Percentiles rank a stretch among this genome's conserved stretches.
These are phyloP conservation scores for Pythium biforme DNA, from an alignment of 352 stramenopile genomes.

Conservation along the genomic window DNA sequence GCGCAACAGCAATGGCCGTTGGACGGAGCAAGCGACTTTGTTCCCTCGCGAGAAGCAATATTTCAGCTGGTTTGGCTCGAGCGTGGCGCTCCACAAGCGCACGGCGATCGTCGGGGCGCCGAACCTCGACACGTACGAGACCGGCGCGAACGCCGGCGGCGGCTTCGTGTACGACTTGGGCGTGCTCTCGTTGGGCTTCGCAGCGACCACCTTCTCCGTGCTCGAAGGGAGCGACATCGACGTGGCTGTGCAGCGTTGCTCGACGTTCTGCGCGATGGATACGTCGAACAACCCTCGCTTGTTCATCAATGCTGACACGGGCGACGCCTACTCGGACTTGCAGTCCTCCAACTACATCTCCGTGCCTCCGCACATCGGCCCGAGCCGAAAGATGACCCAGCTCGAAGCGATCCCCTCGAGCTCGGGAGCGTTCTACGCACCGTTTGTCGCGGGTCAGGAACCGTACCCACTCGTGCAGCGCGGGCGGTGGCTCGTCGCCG, in stretches of 20 bases:
- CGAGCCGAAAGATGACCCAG: constrained; percentile 60
- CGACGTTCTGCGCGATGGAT: constrained; percentile 60
- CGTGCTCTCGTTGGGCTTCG: constrained; percentile 87
- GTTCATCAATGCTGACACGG: constrained; percentile 74
- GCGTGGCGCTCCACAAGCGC: constrained; percentile 79
- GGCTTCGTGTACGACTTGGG: constrained; percentile 90
- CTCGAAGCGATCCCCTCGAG: constrained; percentile 52
- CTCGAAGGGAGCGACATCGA: constrained; percentile 82
- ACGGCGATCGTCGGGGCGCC: constrained; percentile 89
- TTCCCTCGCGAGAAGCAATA: constrained; percentile 91
- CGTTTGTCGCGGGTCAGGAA: constrained; percentile 60
- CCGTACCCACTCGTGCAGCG: constrained; percentile 69
- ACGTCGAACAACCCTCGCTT: constrained; percentile 40
- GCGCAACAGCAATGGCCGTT: constrained; percentile 45
- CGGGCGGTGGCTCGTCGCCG: constrained; percentile 50
- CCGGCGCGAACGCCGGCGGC: constrained; percentile 90
- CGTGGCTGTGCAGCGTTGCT: constrained; percentile 70
- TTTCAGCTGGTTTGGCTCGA: constrained; percentile 84
- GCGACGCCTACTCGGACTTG: constrained; percentile 66
- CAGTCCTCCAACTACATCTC: constrained; percentile 49
- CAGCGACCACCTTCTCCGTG: constrained; percentile 69
- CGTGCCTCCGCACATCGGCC: constrained; percentile 43
- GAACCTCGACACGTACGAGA: constrained; percentile 91
- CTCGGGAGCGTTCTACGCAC: constrained; percentile 48
- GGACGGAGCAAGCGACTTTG: constrained; percentile 91